Evolutionary conservation across 768 basidiomycete genomes (phyloP).

Genomic region (Pleurotus platypus): DNA sequence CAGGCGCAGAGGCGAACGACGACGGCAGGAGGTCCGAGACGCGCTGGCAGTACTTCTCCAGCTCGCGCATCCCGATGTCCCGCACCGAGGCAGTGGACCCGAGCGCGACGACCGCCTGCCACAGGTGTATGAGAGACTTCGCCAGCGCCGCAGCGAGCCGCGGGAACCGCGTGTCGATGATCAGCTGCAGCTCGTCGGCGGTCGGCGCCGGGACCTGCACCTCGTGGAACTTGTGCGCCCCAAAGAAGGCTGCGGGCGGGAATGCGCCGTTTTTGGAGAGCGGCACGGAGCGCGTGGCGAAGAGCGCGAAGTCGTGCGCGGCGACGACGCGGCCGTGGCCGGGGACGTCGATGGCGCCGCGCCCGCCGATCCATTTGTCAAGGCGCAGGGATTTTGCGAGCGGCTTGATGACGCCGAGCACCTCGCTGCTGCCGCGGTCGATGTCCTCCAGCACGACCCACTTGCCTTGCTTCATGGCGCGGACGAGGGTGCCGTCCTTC

Average conservation of each 20-base stretch:
- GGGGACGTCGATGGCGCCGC: conserved; percentile 68
- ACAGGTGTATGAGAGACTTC: conserved; percentile 58
- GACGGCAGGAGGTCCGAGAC: conserved; percentile 59
- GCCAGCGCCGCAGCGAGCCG: conserved; percentile 39
- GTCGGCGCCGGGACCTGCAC: conserved; percentile 61
- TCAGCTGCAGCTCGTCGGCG: conserved; percentile 61
- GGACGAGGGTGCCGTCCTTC: conserved; percentile 91
- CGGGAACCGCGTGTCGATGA: conserved; percentile 67
- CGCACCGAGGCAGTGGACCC: conserved; percentile 51
- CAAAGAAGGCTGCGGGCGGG: conserved; percentile 70
- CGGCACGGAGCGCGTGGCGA: conserved; percentile 77
- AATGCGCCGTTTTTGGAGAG: conserved; percentile 41
- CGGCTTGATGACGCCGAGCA: conserved; percentile 83
- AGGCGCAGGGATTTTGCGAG: conserved; percentile 70
- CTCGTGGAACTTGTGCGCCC: conserved; percentile 80
- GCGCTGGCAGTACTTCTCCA: conserved; percentile 81
- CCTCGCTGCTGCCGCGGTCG: conserved; percentile 86
- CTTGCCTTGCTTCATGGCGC: conserved; percentile 83
- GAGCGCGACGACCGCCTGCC: conserved; percentile 56
- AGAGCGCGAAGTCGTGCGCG: conserved; percentile 76
- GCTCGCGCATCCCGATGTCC: conserved; percentile 71
- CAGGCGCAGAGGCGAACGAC: conserved; percentile 24
- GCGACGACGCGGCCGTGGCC: conserved; percentile 74
- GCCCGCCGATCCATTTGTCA: conserved; percentile 73
- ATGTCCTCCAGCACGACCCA: conserved; percentile 95